These are phyloP conservation scores for Fusarium sp. DNA, from an alignment of 2,329 filamentous ascomycete species.

Conservation along the genomic window DNA sequence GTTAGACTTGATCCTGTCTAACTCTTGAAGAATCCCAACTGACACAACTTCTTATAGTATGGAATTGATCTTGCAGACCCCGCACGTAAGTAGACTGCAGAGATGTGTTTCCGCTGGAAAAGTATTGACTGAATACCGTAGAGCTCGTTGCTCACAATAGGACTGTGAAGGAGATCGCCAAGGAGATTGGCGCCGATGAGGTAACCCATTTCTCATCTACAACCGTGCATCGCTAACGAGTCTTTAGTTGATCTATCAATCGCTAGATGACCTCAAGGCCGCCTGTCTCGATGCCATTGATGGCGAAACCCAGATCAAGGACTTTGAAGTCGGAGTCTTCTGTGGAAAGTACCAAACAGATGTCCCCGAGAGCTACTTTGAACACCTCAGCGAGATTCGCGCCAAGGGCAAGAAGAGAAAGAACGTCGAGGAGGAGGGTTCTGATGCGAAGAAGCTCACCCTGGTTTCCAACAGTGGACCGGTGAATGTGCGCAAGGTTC, in stretches of 20 bases:
- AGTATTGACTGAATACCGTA: constrained; percentile 7
- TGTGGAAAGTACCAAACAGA: constrained; percentile 87
- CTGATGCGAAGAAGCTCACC: constrained; percentile 40
- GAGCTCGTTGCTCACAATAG: constrained; percentile 57
- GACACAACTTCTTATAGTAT: constrained; percentile 44
- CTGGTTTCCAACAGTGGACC: constrained; percentile 14
- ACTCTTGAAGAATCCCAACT: neutral
- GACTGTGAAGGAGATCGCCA: constrained; percentile 54
- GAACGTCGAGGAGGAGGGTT: constrained; percentile 11
- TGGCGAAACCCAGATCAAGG: constrained; percentile 62
- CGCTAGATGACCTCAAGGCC: constrained; percentile 75
- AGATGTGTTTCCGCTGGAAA: neutral
- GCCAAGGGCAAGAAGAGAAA: constrained; percentile 68
- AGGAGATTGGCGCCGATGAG: constrained; percentile 57
- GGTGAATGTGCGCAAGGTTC: neutral
- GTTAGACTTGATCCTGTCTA: constrained; percentile 20
- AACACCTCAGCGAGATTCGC: constrained; percentile 78
- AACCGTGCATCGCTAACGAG: neutral
- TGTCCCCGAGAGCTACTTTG: constrained; percentile 83
- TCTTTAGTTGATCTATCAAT: constrained; percentile 65
- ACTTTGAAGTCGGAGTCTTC: constrained; percentile 94
- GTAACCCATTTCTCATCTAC: constrained; percentile 65
- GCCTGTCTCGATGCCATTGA: constrained; percentile 80
- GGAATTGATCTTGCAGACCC: constrained; percentile 61
- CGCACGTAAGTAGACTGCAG: constrained; percentile 36